Evolutionary conservation across 306 rosid genomes (phyloP).

Genomic region (Oemleria cerasiformis): DNA sequence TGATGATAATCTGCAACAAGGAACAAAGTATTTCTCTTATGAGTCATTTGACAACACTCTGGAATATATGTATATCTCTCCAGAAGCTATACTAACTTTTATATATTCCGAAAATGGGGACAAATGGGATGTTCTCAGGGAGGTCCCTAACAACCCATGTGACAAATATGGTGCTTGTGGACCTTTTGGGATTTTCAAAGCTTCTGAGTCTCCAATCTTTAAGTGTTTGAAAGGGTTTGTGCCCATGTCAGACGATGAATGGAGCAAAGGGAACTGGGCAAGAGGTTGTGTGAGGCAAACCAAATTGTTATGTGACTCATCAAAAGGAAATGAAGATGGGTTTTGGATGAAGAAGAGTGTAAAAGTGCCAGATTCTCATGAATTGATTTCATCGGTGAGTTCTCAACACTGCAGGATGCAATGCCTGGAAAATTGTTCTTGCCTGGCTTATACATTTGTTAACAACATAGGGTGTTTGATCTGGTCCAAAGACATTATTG

Average conservation of each 20-base stretch:
- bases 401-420: not conserved
- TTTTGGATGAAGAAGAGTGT: not conserved
- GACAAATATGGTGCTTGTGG: slow-evolving; percentile 24
- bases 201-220: slow-evolving; percentile 8
- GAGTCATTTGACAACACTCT: not conserved
- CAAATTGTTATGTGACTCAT: slow-evolving; percentile 9
- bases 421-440: slow-evolving; percentile 30
- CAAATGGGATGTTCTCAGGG: not conserved
- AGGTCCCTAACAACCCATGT: not conserved
- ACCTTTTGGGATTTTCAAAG: slow-evolving; percentile 13
- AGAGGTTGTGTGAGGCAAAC: slow-evolving; percentile 17
- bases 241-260: slow-evolving; percentile 12
- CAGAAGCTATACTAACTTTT: slow-evolving; percentile 17
- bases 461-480: slow-evolving; percentile 24
- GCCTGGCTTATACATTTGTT: slow-evolving; percentile 24
- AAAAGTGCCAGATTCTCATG: slow-evolving; percentile 26
- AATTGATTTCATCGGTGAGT: not conserved
- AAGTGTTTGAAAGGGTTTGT: slow-evolving; percentile 21
- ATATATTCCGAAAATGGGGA: not conserved
- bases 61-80: slow-evolving; percentile 13
- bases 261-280: slow-evolving; percentile 17
- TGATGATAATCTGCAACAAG: slow-evolving; percentile 18
- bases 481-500: slow-evolving; percentile 31
- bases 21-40: slow-evolving; percentile 31
- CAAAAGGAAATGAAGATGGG: not conserved